These are phyloP conservation scores for Hyparrhenia diplandra DNA, from an alignment of 176 grass and related monocot genomes.

Conservation along the genomic window DNA sequence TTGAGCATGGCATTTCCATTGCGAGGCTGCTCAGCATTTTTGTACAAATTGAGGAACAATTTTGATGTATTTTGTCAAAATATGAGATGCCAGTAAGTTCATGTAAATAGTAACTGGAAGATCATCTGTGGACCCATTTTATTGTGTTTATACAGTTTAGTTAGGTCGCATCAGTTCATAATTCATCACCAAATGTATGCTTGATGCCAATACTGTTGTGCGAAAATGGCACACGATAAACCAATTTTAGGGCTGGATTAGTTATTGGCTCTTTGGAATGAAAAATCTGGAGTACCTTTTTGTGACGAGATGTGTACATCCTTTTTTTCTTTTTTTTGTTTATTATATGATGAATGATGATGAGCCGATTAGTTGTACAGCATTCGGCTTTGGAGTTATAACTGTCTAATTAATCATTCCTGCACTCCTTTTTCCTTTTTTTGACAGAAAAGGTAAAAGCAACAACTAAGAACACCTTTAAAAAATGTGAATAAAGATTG, in stretches of 20 bases:
- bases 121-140: background rate
- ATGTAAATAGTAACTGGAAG: conserved; percentile 7
- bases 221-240: background rate
- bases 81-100: background rate
- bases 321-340: too few relatives aligned
- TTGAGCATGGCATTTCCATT: background rate
- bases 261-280: background rate
- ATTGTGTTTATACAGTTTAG: background rate
- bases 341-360: background rate
- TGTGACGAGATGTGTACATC: background rate
- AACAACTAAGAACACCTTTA: too few relatives aligned
- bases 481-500: too few relatives aligned
- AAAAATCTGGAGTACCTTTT: background rate
- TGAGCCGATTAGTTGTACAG: too few relatives aligned
- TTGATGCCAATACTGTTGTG: background rate
- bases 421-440: too few relatives aligned
- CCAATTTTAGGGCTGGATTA: background rate
- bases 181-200: background rate
- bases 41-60: background rate
- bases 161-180: background rate
- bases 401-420: too few relatives aligned
- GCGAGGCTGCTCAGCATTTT: background rate
- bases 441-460: too few relatives aligned
- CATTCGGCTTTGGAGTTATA: background rate
- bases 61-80: background rate